phyloP scores from a whole-genome alignment of 164 flowering plant genomes.

The Magnolia kwangsiensis region DNA sequence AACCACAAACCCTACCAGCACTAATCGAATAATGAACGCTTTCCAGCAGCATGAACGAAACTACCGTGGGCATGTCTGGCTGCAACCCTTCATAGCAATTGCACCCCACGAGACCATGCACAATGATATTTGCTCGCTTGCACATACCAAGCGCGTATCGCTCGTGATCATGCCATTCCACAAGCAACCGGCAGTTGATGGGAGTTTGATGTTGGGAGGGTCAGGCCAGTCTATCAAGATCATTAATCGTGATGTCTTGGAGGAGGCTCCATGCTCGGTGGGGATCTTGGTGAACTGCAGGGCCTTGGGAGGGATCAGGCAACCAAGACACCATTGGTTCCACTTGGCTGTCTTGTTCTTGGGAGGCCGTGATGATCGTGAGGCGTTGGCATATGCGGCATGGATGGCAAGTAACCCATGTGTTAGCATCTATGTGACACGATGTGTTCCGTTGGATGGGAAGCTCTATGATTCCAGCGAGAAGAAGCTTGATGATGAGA shows the following conservation, averaged over 20 bases:
- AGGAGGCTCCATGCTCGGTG: neutral
- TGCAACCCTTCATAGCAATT: constrained; percentile 23
- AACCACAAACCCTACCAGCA: neutral
- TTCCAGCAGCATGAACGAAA: constrained; percentile 8
- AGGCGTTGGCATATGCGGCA: constrained; percentile 35
- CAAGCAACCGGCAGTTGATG: neutral
- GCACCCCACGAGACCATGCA: constrained; percentile 48
- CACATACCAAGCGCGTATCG: neutral
- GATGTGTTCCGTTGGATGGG: neutral
- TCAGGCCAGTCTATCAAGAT: neutral
- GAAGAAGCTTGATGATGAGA: constrained; percentile 15
- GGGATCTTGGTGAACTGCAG: neutral
- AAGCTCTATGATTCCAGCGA: neutral
- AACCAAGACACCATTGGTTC: neutral
- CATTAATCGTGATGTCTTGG: neutral
- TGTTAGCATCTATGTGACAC: neutral
- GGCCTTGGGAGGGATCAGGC: neutral
- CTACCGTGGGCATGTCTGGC: neutral
- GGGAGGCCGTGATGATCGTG: constrained; percentile 56
- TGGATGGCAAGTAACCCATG: constrained; percentile 24
- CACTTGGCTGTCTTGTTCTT: constrained; percentile 18
- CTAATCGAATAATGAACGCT: constrained; percentile 2
- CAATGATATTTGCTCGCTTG: constrained; percentile 25
- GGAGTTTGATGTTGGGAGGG: neutral
- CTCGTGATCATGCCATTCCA: neutral